Evolutionary conservation across 306 rosid genomes (phyloP).

Genomic region (Quillaja saponaria): DNA sequence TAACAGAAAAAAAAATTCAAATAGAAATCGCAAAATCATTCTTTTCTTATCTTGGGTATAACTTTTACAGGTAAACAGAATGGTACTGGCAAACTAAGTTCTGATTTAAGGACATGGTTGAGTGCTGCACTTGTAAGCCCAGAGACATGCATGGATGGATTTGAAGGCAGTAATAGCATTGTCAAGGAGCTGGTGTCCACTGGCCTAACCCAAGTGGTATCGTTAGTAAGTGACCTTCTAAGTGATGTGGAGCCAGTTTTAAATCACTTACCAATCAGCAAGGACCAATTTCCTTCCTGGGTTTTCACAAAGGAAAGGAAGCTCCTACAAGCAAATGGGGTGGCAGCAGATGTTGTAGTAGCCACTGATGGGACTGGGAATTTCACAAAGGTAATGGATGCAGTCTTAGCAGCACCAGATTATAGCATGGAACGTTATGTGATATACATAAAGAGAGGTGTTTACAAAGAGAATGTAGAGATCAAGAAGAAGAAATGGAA

Average conservation of each 20-base stretch:
- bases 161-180: constrained; percentile 66
- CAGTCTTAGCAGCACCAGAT: constrained; percentile 74
- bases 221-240: constrained; percentile 51
- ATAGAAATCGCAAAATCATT: neutral
- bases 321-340: constrained; percentile 43
- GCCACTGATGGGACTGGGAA: constrained; percentile 78
- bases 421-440: constrained; percentile 67
- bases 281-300: constrained; percentile 58
- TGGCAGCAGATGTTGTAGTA: constrained; percentile 51
- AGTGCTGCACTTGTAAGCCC: constrained; percentile 70
- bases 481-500: constrained; percentile 95
- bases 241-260: constrained; percentile 43
- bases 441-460: constrained; percentile 64
- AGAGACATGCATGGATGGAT: constrained; percentile 80
- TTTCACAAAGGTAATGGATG: constrained; percentile 59
- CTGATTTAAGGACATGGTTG: constrained; percentile 85
- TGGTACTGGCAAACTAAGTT: constrained; percentile 65
- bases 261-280: neutral
- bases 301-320: constrained; percentile 45
- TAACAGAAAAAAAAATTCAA: neutral
- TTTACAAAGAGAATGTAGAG: constrained; percentile 70
- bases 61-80: constrained; percentile 54
- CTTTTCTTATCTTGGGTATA: neutral
- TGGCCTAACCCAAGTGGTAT: constrained; percentile 50
- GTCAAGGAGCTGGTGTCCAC: constrained; percentile 43